Percentiles rank a stretch among this genome's conserved stretches.
Evolutionary conservation across 2,329 filamentous ascomycete species (phyloP).

Genomic region (Aspergillus clavatus): DNA sequence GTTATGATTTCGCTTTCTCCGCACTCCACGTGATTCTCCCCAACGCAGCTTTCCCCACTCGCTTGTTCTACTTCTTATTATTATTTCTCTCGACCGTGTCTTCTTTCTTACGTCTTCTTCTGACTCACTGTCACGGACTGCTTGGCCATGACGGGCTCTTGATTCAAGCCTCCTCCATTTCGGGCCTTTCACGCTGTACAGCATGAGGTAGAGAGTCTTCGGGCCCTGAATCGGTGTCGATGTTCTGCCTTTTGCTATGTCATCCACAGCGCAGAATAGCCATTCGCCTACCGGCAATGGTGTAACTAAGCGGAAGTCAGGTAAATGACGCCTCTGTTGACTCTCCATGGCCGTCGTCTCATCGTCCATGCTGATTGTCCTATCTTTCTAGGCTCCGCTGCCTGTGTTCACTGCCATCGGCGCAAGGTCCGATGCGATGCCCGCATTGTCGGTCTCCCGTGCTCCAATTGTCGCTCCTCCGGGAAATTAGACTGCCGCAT

Average conservation of each 20-base stretch:
- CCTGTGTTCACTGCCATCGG: slow-evolving; percentile 48
- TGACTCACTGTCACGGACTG: not conserved
- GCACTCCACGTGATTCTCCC: slow-evolving; percentile 2
- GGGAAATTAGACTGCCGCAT: slow-evolving; percentile 43
- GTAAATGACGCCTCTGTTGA: slow-evolving; percentile 16
- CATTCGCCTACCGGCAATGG: slow-evolving; percentile 30
- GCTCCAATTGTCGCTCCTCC: slow-evolving; percentile 46
- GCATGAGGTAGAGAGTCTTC: slow-evolving; percentile 12
- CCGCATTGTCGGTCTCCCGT: slow-evolving; percentile 44
- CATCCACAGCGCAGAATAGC: slow-evolving; percentile 32
- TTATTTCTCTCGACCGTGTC: slow-evolving; percentile 2
- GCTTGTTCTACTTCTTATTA: slow-evolving; percentile 2
- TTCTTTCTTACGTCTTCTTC: not conserved
- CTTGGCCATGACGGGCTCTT: slow-evolving; percentile 1
- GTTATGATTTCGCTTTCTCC: not conserved
- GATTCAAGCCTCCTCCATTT: slow-evolving; percentile 1
- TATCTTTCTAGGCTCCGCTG: slow-evolving; percentile 33
- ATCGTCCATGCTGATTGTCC: slow-evolving; percentile 1
- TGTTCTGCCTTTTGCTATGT: slow-evolving; percentile 35
- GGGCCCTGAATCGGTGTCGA: slow-evolving; percentile 15
- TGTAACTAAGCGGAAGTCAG: slow-evolving; percentile 38
- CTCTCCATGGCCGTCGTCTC: not conserved
- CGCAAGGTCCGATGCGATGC: slow-evolving; percentile 52
- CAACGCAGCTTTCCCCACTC: not conserved
- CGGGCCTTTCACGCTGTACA: slow-evolving; percentile 1